These are phyloP conservation scores for Lomentospora prolificans DNA, from an alignment of 2,329 filamentous ascomycete species.

Conservation along the genomic window DNA sequence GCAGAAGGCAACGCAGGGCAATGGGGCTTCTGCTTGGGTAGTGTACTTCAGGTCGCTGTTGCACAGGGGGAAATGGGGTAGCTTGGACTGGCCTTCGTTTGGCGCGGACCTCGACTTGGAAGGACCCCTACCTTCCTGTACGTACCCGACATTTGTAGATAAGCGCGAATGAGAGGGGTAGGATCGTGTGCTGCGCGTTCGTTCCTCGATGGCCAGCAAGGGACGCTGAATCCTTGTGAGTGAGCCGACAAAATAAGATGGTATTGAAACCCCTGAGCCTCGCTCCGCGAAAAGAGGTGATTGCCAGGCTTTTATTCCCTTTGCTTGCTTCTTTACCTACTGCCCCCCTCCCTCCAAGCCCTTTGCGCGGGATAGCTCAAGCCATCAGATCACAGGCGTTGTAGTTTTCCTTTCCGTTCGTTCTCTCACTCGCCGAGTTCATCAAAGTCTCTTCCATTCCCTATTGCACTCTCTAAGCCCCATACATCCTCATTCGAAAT, in stretches of 20 bases:
- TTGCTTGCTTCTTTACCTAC: neutral
- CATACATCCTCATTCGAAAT: neutral
- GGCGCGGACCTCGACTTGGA: no score
- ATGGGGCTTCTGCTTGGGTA: neutral
- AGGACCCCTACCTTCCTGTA: neutral
- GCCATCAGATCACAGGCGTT: neutral
- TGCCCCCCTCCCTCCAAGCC: neutral
- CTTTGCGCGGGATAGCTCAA: neutral
- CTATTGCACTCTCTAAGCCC: neutral
- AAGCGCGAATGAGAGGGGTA: neutral
- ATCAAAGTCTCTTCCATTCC: neutral
- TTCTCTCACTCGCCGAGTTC: neutral
- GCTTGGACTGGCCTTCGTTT: no score
- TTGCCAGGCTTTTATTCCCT: neutral
- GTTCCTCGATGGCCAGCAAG: neutral
- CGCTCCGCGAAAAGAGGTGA: neutral
- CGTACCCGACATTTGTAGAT: neutral
- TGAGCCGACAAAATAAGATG: slow-evolving; percentile 3
- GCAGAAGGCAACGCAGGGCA: no score
- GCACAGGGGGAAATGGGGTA: no score
- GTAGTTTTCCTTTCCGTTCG: neutral
- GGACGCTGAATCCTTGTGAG: neutral
- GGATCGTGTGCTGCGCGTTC: neutral
- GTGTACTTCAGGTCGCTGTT: neutral
- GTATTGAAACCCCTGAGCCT: neutral